Evolutionary conservation across 2,329 filamentous ascomycete species (phyloP), one percentile per base, ranked within the genome.

Genomic region (Colletotrichum tofieldiae): DNA sequence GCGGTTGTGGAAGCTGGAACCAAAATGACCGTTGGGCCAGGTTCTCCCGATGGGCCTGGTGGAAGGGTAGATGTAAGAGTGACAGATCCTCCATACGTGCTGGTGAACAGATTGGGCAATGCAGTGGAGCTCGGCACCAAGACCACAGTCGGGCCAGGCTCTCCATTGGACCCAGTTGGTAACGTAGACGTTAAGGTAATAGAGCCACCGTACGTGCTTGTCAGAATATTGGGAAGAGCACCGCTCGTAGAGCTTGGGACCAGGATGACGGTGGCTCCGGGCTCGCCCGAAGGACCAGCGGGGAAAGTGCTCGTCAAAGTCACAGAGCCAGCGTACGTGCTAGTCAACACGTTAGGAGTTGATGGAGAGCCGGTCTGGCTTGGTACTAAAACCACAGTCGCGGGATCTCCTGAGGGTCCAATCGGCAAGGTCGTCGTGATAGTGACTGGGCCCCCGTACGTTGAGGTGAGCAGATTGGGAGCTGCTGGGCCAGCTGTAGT

Each of bases 161-260:
- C 29, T 6, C 29, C 29, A 32, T 32, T 32, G 29, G 6, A 5
- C 4, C 29, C 29, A 32, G 29, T 32, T 32, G 29, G 29, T 29
- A 62, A 1, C 11, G 43, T 49, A 5, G 41, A 35, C 1, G 59
- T 62, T 26, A 49, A 45, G 14, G 65, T 64, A 5, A 63, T 11
- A 2, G 65, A 64, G 8, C 65, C 65, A 39, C 35, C 58, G 16
- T 68, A 68, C 1, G 62, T 66, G 20, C 39, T 66, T 11, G 52
- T 58, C n/a, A 58, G 8, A 1, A 60, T 2, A 5, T 58, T 52
- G 14, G 41, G 39, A 20, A 32, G 18, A 7, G 43, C 43, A 20
- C 16, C 16, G 18, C 35, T 37, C 8, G 56, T 49, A 32, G 26
- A 11, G 26, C 47, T 37, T 2, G 65, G 65, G n/a, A 61, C 55